These are phyloP conservation scores for Thinopyrum elongatum DNA, from an alignment of 176 grass and related monocot species.

Conservation along the genomic window DNA sequence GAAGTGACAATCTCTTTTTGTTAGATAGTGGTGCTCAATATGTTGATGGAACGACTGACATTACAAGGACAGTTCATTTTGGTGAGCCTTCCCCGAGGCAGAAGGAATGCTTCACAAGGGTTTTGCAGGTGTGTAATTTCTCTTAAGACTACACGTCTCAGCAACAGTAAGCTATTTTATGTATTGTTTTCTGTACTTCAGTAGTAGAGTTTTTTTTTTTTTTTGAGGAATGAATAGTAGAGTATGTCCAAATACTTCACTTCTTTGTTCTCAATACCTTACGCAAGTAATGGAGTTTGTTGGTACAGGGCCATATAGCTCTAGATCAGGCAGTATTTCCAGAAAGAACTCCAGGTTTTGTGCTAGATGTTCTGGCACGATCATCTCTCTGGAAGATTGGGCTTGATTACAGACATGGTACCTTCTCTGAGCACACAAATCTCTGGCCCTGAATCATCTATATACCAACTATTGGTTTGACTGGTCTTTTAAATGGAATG, in stretches of 20 bases:
- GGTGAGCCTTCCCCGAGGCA: slow-evolving; percentile 75
- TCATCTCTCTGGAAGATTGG: slow-evolving; percentile 98
- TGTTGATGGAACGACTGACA: slow-evolving; percentile 93
- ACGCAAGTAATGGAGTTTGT: slow-evolving; percentile 1
- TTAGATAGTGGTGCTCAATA: slow-evolving; percentile 99
- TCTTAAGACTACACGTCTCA: slow-evolving; percentile 14
- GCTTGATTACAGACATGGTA: slow-evolving; percentile 97
- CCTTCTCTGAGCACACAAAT: neutral
- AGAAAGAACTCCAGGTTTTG: slow-evolving; percentile 92
- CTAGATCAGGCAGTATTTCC: slow-evolving; percentile 90
- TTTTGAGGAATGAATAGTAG: neutral
- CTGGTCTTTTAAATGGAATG: neutral
- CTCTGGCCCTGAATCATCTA: neutral
- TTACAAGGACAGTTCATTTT: slow-evolving; percentile 98
- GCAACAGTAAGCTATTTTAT: neutral
- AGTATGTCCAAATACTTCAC: neutral
- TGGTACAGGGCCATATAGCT: slow-evolving; percentile 87
- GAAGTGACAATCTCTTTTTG: slow-evolving; percentile 75
- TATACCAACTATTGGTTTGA: neutral
- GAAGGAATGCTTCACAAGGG: slow-evolving; percentile 94
- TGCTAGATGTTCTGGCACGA: slow-evolving; percentile 87
- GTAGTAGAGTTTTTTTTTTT: neutral
- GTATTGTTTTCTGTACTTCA: neutral
- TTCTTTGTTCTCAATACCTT: neutral
- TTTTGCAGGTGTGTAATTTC: slow-evolving; percentile 69